A percentile compares a stretch with the other conserved stretches of the same genome.
These are phyloP conservation scores for Leptomonas pyrrhocoris DNA, from an alignment of 208 protist species.

Conservation along the genomic window DNA sequence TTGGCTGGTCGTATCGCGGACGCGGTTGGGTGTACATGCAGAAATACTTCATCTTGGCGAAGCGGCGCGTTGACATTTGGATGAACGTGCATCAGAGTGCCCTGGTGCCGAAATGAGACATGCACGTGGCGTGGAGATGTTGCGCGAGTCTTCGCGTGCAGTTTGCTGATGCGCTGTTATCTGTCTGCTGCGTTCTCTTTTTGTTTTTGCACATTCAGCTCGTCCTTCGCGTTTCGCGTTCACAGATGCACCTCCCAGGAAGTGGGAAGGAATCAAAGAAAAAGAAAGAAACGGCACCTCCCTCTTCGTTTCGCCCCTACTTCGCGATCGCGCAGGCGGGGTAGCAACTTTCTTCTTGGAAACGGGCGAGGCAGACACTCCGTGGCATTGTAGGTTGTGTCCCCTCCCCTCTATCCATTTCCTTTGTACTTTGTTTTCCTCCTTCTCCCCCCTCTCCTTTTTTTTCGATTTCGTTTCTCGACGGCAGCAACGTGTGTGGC, in stretches of 20 bases:
- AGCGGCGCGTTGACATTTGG: slow-evolving; percentile 63
- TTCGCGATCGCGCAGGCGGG: no score
- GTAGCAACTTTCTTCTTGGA: no score
- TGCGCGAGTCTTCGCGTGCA: neutral
- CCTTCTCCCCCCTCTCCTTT: no score
- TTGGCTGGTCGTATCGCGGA: slow-evolving; percentile 42
- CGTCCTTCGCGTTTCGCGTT: slow-evolving; percentile 9
- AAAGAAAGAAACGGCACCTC: no score
- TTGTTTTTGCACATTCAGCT: slow-evolving; percentile 1
- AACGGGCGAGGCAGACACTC: no score
- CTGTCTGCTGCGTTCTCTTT: slow-evolving; percentile 1
- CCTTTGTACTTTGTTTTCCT: no score
- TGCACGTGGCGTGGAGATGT: neutral
- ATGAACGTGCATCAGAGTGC: slow-evolving; percentile 65
- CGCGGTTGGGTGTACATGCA: slow-evolving; percentile 80
- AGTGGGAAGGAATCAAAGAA: neutral
- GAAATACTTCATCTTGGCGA: slow-evolving; percentile 82
- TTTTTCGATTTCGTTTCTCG: no score
- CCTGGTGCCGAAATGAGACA: slow-evolving; percentile 21
- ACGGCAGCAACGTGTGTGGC: no score
- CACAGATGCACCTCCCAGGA: slow-evolving; percentile 4
- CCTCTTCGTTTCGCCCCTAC: no score
- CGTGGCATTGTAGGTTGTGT: no score
- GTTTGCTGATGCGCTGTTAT: neutral
- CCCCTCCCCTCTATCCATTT: no score